Conservation (phyloP, 176 grass and related monocot genomes). For the Aechmea fasciata region DNA sequence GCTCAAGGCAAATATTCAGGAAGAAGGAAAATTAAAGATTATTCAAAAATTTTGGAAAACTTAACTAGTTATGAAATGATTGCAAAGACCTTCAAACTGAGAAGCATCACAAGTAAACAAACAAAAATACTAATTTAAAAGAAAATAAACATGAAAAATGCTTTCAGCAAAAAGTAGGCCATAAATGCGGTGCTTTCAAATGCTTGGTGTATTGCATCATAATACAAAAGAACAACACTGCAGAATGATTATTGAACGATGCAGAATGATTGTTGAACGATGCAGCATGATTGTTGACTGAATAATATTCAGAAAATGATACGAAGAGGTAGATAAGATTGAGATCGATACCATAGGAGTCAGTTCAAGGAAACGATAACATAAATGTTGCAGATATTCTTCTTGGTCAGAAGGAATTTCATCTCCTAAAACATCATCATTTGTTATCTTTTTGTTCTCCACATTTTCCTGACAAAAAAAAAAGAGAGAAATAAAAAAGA, state of each 20-base stretch:
- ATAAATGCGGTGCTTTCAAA: no score
- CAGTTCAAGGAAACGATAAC: conserved; percentile 81
- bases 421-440: conserved; percentile 87
- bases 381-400: conserved; percentile 58
- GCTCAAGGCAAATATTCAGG: no score
- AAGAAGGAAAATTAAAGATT: no score
- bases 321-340: conserved; percentile 10
- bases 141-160: no score
- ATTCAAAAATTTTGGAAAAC: no score
- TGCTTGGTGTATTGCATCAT: no score
- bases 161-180: no score
- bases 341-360: conserved; percentile 45
- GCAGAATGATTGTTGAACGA: not conserved
- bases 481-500: conserved; percentile 8
- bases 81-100: no score
- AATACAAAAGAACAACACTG: no score
- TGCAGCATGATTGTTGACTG: not conserved
- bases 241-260: not conserved
- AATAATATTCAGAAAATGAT: not conserved
- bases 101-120: no score
- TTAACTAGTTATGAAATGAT: no score
- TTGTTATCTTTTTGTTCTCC: conserved; percentile 68
- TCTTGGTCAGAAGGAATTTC: conserved; percentile 67
- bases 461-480: conserved; percentile 44
- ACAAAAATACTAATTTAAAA: no score